phyloP scores from a whole-genome alignment of 768 basidiomycete genomes.

The Mycena latifolia region DNA sequence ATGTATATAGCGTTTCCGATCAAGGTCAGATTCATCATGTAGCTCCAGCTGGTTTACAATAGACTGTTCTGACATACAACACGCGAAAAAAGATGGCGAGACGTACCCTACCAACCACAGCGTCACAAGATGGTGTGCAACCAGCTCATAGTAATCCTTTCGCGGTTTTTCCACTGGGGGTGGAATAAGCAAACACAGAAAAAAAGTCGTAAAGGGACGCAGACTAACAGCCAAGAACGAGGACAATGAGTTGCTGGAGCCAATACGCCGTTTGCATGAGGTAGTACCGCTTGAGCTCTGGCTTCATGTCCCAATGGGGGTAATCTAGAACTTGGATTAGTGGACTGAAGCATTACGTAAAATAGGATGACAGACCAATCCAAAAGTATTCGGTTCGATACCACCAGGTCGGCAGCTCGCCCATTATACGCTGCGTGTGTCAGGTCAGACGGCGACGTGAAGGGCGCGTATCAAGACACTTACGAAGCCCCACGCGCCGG shows the following conservation, averaged over 20 bases:
- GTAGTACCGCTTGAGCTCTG: slow-evolving; percentile 91
- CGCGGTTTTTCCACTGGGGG: slow-evolving; percentile 98
- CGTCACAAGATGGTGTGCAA: slow-evolving; percentile 93
- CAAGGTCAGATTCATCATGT: slow-evolving; percentile 80
- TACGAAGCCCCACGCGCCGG: slow-evolving; percentile 84
- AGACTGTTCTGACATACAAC: slow-evolving; percentile 18
- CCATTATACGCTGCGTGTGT: slow-evolving; percentile 80
- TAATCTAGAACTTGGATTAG: slow-evolving; percentile 64
- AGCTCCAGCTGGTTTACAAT: slow-evolving; percentile 77
- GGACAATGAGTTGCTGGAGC: slow-evolving; percentile 92
- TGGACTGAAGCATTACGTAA: background rate
- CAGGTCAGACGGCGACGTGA: slow-evolving; percentile 16
- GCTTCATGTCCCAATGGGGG: slow-evolving; percentile 90
- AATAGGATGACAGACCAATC: slow-evolving; percentile 63
- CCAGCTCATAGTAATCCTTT: slow-evolving; percentile 89
- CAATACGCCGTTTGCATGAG: slow-evolving; percentile 95
- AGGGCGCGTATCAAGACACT: slow-evolving; percentile 46
- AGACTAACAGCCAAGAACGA: slow-evolving; percentile 79
- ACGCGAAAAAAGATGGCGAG: background rate
- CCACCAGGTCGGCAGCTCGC: slow-evolving; percentile 86
- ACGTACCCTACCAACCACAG: slow-evolving; percentile 92
- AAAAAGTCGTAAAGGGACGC: too few species aligned
- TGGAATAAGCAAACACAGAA: too few species aligned
- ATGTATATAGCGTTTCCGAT: slow-evolving; percentile 94
- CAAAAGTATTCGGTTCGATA: slow-evolving; percentile 88